Conservation (phyloP, 2,329 filamentous ascomycete genomes). For the Cordyceps cicadae region DNA sequence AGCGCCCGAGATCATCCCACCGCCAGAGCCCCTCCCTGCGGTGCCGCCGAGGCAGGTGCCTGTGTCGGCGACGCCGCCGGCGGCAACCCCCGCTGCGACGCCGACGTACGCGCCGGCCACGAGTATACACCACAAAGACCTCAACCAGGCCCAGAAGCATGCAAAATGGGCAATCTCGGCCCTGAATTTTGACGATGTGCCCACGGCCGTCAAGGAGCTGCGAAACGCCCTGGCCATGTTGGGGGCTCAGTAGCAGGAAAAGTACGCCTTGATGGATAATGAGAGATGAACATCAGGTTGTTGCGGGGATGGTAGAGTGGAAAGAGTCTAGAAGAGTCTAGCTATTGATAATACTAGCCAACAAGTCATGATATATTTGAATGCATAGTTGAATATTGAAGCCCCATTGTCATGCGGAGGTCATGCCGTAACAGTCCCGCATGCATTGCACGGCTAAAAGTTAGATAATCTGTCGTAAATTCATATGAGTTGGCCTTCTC, state of each 20-base stretch:
- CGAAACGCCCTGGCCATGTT: conserved; percentile 63
- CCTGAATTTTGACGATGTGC: conserved; percentile 90
- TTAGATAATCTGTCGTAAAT: neutral
- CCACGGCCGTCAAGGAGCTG: conserved; percentile 81
- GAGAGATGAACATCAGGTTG: neutral
- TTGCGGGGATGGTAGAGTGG: neutral
- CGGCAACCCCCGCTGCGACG: neutral
- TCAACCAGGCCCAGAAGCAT: conserved; percentile 83
- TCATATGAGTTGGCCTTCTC: neutral
- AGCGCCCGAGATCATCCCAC: conserved; percentile 18
- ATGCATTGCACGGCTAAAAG: neutral
- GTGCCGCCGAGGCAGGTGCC: conserved; percentile 14
- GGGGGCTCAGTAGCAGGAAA: conserved; percentile 41
- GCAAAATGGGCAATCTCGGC: conserved; percentile 96
- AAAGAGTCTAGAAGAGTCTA: neutral
- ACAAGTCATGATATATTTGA: neutral
- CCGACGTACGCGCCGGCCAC: conserved; percentile 7
- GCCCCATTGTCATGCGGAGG: too few relatives aligned
- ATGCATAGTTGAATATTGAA: neutral
- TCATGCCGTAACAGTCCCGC: neutral
- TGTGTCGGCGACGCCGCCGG: conserved; percentile 16
- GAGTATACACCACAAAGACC: conserved; percentile 41
- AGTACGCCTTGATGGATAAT: neutral
- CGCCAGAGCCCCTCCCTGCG: conserved; percentile 14
- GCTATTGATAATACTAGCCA: neutral